These are phyloP conservation scores for Otatea glauca DNA, from an alignment of 176 grass and related monocot genomes.

Conservation along the genomic window DNA sequence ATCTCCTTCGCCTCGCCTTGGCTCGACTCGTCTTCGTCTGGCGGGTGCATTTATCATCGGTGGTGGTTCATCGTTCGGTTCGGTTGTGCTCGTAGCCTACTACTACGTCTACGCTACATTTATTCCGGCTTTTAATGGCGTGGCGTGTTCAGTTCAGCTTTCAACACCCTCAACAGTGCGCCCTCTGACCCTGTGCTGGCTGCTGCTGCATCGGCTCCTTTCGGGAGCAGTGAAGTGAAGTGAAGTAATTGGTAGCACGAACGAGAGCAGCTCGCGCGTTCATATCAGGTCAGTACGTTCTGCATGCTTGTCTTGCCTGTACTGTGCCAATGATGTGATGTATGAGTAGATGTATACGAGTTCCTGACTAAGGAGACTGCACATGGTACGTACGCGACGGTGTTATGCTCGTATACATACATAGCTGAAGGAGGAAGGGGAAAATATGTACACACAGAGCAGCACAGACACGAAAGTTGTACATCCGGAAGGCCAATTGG, in stretches of 20 bases:
- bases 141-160: conserved; percentile 33
- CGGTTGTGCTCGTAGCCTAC: too few species aligned
- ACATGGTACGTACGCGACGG: too few species aligned
- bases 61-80: conserved; percentile 2
- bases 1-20: too few species aligned
- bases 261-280: background rate
- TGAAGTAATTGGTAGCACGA: background rate
- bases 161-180: background rate
- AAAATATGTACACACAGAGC: too few species aligned
- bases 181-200: background rate
- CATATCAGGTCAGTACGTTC: background rate
- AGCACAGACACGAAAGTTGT: too few species aligned
- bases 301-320: background rate
- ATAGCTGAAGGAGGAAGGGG: too few species aligned
- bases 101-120: conserved; percentile 20
- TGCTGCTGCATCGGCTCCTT: background rate
- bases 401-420: too few species aligned
- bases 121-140: conserved; percentile 43
- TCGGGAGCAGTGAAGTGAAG: background rate
- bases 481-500: too few species aligned
- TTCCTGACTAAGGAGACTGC: too few species aligned
- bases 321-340: background rate
- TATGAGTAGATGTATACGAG: too few species aligned
- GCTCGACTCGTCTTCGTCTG: conserved; percentile 2
- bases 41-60: conserved; percentile 30